Conservation (phyloP, 176 grass and related monocot genomes). For the Triticum dicoccoides region DNA sequence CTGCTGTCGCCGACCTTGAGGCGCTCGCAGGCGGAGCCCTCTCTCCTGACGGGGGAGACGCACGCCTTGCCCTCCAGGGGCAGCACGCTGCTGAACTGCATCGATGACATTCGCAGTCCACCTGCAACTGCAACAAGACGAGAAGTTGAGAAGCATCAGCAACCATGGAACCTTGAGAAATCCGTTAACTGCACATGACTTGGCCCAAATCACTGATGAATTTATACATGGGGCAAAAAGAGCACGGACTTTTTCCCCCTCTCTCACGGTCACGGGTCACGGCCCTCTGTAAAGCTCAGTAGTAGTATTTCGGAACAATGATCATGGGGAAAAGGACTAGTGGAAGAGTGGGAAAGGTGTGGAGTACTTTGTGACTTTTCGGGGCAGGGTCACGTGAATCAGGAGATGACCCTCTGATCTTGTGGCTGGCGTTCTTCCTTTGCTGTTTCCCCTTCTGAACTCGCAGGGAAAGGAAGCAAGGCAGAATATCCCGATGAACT, state of each 20-base stretch:
- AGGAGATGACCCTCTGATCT: slow-evolving; percentile 12
- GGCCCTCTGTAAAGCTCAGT: neutral
- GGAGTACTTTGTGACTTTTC: slow-evolving; percentile 23
- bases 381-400: slow-evolving; percentile 22
- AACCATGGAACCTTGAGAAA: neutral
- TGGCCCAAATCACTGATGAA: neutral
- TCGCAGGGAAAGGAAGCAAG: neutral
- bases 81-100: slow-evolving; percentile 61
- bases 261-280: too few relatives aligned
- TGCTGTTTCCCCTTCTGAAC: neutral
- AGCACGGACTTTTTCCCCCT: slow-evolving; percentile 1
- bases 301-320: neutral
- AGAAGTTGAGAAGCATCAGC: neutral
- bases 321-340: slow-evolving; percentile 11
- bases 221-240: neutral
- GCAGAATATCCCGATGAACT: neutral
- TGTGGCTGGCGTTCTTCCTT: neutral
- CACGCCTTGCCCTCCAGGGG: slow-evolving; percentile 57
- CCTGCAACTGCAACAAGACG: slow-evolving; percentile 12
- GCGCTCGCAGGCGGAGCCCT: neutral
- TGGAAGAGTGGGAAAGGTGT: slow-evolving; percentile 35
- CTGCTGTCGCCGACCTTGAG: slow-evolving; percentile 34
- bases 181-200: neutral
- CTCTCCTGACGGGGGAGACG: slow-evolving; percentile 40
- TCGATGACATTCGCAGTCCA: slow-evolving; percentile 32